These are phyloP conservation scores for Chrysosporium keratinophilum DNA, from an alignment of 2,329 filamentous ascomycete species.

Conservation along the genomic window DNA sequence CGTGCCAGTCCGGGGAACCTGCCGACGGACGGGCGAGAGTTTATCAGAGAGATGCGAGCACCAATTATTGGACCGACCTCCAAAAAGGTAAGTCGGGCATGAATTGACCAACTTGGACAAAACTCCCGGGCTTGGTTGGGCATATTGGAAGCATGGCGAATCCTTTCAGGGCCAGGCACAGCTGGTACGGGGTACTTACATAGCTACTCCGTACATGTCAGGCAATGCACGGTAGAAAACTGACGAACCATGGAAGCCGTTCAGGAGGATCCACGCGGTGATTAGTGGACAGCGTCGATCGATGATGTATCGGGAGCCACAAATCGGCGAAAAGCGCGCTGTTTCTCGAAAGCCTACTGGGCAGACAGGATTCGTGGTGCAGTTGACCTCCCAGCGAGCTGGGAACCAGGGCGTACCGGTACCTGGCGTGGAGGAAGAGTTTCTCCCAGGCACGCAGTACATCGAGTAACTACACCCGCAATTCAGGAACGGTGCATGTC, in stretches of 20 bases:
- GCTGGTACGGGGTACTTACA: neutral
- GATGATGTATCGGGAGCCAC: slow-evolving; percentile 3
- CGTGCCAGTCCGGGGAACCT: too few relatives aligned
- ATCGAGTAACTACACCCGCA: neutral
- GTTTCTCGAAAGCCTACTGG: neutral
- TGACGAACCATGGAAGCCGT: neutral
- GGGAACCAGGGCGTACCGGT: slow-evolving; percentile 6
- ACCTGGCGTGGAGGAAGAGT: neutral
- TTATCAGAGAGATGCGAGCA: neutral
- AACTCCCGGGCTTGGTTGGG: neutral
- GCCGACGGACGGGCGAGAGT: neutral
- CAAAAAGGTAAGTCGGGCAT: neutral
- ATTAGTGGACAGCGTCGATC: neutral
- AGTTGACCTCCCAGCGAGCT: neutral
- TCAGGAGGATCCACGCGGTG: neutral
- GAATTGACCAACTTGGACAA: neutral
- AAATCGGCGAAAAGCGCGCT: neutral
- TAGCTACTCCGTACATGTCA: neutral
- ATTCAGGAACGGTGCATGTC: neutral
- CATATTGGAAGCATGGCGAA: neutral
- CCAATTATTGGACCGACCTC: neutral
- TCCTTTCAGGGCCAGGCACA: neutral
- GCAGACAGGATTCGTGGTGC: neutral
- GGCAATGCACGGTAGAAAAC: neutral
- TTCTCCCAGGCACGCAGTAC: slow-evolving; percentile 2